phyloP scores from a whole-genome alignment of 2,329 filamentous ascomycete genomes.

The Celoporthe dispersa region DNA sequence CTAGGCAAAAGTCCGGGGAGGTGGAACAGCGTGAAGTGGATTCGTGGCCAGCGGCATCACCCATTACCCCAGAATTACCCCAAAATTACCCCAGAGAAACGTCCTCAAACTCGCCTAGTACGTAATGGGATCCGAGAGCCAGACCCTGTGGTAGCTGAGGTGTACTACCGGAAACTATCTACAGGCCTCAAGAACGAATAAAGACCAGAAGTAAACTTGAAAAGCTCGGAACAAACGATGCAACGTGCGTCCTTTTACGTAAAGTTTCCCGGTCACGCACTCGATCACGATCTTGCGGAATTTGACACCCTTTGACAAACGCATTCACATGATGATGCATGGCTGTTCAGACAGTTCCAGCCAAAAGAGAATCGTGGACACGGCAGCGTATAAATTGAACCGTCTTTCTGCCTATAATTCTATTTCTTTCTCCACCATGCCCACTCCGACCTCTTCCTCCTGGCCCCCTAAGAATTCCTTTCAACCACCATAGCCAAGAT shows the following conservation, averaged over 20 bases:
- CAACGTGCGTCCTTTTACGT: conserved; percentile 24
- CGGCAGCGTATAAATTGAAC: conserved; percentile 1
- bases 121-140: conserved; percentile 24
- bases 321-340: conserved; percentile 11
- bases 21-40: neutral
- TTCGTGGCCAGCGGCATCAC: neutral
- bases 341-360: neutral
- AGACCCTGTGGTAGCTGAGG: neutral
- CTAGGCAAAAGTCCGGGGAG: neutral
- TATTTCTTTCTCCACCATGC: neutral
- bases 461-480: neutral
- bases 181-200: conserved; percentile 15
- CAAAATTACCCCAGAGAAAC: conserved; percentile 29
- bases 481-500: neutral
- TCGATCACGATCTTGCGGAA: conserved; percentile 20
- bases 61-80: conserved; percentile 28
- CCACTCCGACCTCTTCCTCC: neutral
- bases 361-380: neutral
- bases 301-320: neutral
- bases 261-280: conserved; percentile 15
- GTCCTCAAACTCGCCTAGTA: conserved; percentile 22
- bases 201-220: neutral
- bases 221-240: neutral
- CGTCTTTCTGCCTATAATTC: too few relatives aligned
- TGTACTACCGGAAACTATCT: neutral